Evolutionary conservation across 1,284 basidiomycete species (phyloP).

Genomic region (Rhodotorula sp.): DNA sequence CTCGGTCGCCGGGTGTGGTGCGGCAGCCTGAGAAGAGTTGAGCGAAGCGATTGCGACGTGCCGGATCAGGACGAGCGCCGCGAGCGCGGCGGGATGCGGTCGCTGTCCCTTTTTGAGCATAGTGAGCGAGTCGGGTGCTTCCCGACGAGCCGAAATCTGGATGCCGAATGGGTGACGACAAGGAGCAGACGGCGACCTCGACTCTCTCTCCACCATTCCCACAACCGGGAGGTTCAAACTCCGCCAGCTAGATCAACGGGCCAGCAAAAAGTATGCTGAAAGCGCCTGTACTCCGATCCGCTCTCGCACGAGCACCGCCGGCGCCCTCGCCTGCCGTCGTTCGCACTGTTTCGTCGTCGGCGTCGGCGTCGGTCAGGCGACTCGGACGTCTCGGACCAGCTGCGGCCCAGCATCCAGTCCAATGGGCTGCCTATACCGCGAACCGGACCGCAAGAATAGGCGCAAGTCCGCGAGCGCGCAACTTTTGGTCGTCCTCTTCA

Average conservation of each 20-base stretch:
- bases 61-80: conserved; percentile 14
- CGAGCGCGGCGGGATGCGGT: background rate
- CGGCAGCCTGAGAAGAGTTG: background rate
- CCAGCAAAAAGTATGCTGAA: background rate
- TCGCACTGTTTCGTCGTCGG: no score
- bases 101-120: background rate
- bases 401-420: background rate
- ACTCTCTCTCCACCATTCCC: no score
- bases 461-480: background rate
- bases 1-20: background rate
- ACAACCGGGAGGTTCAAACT: no score
- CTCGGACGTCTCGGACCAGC: no score
- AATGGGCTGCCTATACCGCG: background rate
- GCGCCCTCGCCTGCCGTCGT: no score
- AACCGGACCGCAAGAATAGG: background rate
- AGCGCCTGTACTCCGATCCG: background rate
- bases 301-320: background rate
- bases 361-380: no score
- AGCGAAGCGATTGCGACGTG: conserved; percentile 1
- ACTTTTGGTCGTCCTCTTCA: background rate
- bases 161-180: no score
- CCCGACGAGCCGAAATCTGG: no score
- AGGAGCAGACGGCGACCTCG: no score
- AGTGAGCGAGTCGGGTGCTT: no score
- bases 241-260: background rate